Conservation (phyloP, 1,284 basidiomycete species). For the Ustilago hordei region DNA sequence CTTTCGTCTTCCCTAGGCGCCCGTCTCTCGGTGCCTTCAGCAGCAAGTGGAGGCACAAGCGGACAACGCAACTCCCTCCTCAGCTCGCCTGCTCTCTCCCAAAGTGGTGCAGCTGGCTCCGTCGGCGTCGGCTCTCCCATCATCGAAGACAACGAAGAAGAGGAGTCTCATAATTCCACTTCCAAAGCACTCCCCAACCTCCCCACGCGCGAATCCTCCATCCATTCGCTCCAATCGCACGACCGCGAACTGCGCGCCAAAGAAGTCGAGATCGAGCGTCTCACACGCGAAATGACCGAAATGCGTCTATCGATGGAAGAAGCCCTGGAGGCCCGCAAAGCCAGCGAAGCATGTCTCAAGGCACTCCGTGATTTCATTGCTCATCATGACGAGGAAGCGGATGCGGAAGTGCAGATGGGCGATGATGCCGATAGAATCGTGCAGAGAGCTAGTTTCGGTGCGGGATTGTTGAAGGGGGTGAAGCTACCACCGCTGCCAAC, state of each 20-base stretch:
- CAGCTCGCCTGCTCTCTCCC: conserved; percentile 44
- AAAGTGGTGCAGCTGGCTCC: conserved; percentile 43
- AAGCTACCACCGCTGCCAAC: conserved; percentile 64
- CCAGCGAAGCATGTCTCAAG: conserved; percentile 60
- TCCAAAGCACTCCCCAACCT: conserved; percentile 26
- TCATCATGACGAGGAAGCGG: conserved; percentile 42
- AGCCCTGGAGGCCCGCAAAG: conserved; percentile 63
- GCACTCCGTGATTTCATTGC: conserved; percentile 61
- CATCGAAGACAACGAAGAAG: conserved; percentile 51
- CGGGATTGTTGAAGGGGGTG: conserved; percentile 52
- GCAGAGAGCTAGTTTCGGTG: conserved; percentile 37
- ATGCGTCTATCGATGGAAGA: conserved; percentile 57
- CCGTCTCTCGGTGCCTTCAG: conserved; percentile 30
- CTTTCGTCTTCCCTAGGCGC: conserved; percentile 14
- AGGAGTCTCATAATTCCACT: conserved; percentile 11
- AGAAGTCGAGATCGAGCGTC: conserved; percentile 57
- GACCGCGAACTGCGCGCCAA: conserved; percentile 53
- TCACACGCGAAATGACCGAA: conserved; percentile 51
- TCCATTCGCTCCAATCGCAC: conserved; percentile 17
- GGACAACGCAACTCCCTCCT: conserved; percentile 19
- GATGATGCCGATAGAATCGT: conserved; percentile 43
- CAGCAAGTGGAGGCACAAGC: conserved; percentile 6
- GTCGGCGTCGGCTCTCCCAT: conserved; percentile 47
- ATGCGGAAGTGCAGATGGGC: conserved; percentile 33
- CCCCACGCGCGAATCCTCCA: conserved; percentile 25